Percentiles rank a stretch among this genome's conserved stretches.
These are phyloP conservation scores for Plasmodium vinckei DNA, from an alignment of 169 alveolate species.

Conservation along the genomic window DNA sequence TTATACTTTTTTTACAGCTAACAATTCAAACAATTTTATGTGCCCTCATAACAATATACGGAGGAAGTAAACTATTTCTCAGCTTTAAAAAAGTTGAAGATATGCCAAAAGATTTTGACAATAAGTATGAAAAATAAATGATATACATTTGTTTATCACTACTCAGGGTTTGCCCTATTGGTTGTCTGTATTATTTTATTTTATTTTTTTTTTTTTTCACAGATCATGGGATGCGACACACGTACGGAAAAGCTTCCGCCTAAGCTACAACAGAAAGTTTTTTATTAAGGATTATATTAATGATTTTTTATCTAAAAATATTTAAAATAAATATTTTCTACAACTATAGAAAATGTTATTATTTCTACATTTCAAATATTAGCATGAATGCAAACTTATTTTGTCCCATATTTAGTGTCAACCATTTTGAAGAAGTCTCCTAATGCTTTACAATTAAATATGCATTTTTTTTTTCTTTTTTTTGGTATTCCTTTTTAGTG, in stretches of 20 bases:
- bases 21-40: slow-evolving; percentile 49
- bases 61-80: slow-evolving; percentile 59
- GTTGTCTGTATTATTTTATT: not conserved
- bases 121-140: slow-evolving; percentile 13
- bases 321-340: not conserved
- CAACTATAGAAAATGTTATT: too few relatives aligned
- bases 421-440: too few relatives aligned
- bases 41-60: slow-evolving; percentile 52
- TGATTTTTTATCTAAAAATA: slow-evolving; percentile 6
- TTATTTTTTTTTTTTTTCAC: not conserved
- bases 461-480: too few relatives aligned
- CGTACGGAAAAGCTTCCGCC: slow-evolving; percentile 30
- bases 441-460: too few relatives aligned
- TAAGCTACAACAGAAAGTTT: slow-evolving; percentile 41
- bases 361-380: too few relatives aligned
- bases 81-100: slow-evolving; percentile 26
- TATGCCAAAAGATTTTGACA: slow-evolving; percentile 17
- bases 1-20: slow-evolving; percentile 14
- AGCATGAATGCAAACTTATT: too few relatives aligned
- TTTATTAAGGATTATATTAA: slow-evolving; percentile 28
- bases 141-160: not conserved
- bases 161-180: too few relatives aligned
- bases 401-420: too few relatives aligned
- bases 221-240: slow-evolving; percentile 66
- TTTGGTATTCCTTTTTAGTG: too few relatives aligned